phyloP scores from a whole-genome alignment of 1,139 yeast genomes.

The Geotrichum histeridarum region DNA sequence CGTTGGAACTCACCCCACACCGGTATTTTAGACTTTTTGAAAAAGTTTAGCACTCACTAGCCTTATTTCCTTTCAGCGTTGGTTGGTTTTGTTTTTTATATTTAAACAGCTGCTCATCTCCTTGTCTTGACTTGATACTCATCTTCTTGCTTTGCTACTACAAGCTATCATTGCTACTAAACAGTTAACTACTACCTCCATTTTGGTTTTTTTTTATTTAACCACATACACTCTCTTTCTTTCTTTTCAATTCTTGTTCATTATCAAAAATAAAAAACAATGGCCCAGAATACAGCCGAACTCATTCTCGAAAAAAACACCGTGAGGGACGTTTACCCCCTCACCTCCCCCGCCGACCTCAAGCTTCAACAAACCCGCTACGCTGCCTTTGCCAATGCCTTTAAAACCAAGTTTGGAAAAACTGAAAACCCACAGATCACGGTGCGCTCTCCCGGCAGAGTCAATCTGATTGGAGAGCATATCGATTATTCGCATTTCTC shows the following conservation, averaged over 20 bases:
- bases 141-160: too few relatives aligned
- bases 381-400: constrained; percentile 3
- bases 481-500: constrained; percentile 66
- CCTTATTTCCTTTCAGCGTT: too few relatives aligned
- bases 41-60: too few relatives aligned
- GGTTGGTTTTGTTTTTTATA: too few relatives aligned
- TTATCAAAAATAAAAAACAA: background rate
- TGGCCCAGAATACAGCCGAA: constrained; percentile 3
- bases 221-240: background rate
- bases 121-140: too few relatives aligned
- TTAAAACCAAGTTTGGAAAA: background rate
- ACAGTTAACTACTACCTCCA: too few relatives aligned
- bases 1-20: background rate
- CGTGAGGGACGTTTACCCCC: constrained; percentile 12
- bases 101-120: too few relatives aligned
- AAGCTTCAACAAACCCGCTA: constrained; percentile 9
- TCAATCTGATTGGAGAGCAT: constrained; percentile 71
- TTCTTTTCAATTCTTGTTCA: background rate
- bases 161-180: too few relatives aligned
- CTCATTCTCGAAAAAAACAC: constrained; percentile 10
- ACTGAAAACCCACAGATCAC: constrained; percentile 41
- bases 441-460: constrained; percentile 69
- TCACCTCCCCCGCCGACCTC: constrained; percentile 11
- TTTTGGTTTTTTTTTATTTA: too few relatives aligned
- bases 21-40: too few relatives aligned